Evolutionary conservation across 2,329 filamentous ascomycete genomes (phyloP).

Genomic region (Aspergillus spinulosporus): DNA sequence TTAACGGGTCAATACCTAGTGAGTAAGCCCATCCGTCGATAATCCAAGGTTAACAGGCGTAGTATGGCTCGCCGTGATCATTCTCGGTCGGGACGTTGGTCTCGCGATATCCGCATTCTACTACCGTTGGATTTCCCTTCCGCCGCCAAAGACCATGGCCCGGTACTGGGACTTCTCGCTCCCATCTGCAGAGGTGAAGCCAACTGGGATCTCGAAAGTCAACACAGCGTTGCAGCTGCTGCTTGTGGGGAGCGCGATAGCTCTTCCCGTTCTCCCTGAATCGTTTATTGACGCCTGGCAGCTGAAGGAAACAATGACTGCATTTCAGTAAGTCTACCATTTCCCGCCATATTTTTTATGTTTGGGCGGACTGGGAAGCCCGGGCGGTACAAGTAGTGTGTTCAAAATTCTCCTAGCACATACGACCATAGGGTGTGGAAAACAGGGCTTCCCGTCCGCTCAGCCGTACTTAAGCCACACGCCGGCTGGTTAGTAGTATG

Average conservation of each 20-base stretch:
- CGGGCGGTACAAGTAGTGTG: slow-evolving; percentile 21
- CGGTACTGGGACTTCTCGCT: slow-evolving; percentile 98
- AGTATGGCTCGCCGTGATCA: slow-evolving; percentile 87
- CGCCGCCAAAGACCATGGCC: slow-evolving; percentile 85
- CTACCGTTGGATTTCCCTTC: slow-evolving; percentile 92
- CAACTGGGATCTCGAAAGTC: slow-evolving; percentile 56
- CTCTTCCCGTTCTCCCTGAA: slow-evolving; percentile 69
- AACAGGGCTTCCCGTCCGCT: slow-evolving; percentile 53
- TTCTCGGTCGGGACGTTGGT: slow-evolving; percentile 82
- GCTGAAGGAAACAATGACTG: slow-evolving; percentile 62
- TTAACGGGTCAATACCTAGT: slow-evolving; percentile 80
- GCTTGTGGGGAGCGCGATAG: slow-evolving; percentile 80
- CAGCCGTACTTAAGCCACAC: slow-evolving; percentile 52
- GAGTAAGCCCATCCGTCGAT: slow-evolving; percentile 35
- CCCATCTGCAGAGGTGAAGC: slow-evolving; percentile 53
- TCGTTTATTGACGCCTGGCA: slow-evolving; percentile 56
- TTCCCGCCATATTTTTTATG: neutral
- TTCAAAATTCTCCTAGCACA: slow-evolving; percentile 23
- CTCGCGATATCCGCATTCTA: slow-evolving; percentile 86
- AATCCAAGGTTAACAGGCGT: slow-evolving; percentile 4
- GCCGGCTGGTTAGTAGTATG: slow-evolving; percentile 51
- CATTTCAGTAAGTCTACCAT: slow-evolving; percentile 44
- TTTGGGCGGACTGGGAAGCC: slow-evolving; percentile 1
- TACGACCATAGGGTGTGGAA: slow-evolving; percentile 51
- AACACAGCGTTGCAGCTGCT: slow-evolving; percentile 91